Evolutionary conservation across 495 filamentous ascomycete species (phyloP), one percentile per base, ranked within the genome.

Genomic region (Talaromyces liani): DNA sequence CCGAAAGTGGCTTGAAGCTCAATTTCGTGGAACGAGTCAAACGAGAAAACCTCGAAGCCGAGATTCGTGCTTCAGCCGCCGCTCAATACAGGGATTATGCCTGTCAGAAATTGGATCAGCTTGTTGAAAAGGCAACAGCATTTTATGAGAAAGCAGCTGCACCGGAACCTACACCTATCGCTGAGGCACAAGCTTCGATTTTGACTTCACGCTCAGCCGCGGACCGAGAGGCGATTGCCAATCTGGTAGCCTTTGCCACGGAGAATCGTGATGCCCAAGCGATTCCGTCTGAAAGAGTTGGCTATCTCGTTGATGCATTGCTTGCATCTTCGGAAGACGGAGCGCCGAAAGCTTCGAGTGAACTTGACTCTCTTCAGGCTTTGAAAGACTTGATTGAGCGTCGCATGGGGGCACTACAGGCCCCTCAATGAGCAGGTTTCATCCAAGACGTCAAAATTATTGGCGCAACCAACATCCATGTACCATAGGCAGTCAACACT

Each of bases 1-100:
- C 88, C 0, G 88, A 87, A 67, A 80, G 79, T 65, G 91, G 91
- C 39, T 83, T 97, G 73, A 88, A 90, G 72, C 76, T 88, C 14
- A 89, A 95, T 70, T 97, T 97, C 66, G 72, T 79, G 54, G 64
- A 73, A 56, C 68, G 71, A 29, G 70, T 78, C 41, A 78, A 74
- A 63, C 65, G 65, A 72, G 71, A 71, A 45, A 71, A 71, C 54
- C 51, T 65, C 9, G 67, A 67, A 20, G 14, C 60, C 18, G 60
- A 65, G 9, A 51, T 68, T 39, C 66, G 64, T 33, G 66, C 67
- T 55, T 64, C 63, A n/a, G 67, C 59, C 6, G 68, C 67, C 31
- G 60, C 64, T 7, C 67, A 41, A 25, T 73, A 68, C 51, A 63
- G 64, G 36, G 61, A 69, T 2, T 69, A 75, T 61, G 69, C 71